Conservation (phyloP, 1,284 basidiomycete species). For the Schizophyllum amplum region DNA sequence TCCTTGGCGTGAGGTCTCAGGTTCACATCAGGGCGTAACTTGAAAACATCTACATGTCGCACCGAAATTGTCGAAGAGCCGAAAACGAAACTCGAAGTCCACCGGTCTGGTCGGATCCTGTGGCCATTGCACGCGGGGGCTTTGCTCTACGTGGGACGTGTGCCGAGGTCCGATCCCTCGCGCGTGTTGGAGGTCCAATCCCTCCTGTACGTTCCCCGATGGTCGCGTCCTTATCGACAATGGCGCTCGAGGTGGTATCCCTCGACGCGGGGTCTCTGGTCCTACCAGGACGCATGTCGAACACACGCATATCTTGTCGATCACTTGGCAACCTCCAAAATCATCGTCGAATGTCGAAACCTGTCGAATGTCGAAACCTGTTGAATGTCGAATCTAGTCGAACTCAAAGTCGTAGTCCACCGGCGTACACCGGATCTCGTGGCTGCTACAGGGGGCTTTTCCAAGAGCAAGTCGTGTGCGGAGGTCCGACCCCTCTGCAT, state of each 20-base stretch:
- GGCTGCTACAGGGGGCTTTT: too few relatives aligned
- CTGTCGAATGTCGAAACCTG: not conserved
- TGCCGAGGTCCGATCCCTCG: not conserved
- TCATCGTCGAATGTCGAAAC: not conserved
- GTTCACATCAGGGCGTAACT: too few relatives aligned
- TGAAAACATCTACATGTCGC: too few relatives aligned
- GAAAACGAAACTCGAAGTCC: too few relatives aligned
- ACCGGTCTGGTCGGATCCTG: not conserved
- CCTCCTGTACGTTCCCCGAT: not conserved
- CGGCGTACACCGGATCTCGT: not conserved
- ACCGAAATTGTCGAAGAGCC: too few relatives aligned
- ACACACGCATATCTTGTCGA: too few relatives aligned
- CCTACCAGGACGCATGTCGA: too few relatives aligned
- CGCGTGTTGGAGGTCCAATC: not conserved
- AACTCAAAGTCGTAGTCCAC: not conserved
- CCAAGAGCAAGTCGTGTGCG: too few relatives aligned
- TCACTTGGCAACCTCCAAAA: too few relatives aligned
- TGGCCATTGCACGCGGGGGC: not conserved
- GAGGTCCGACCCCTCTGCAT: too few relatives aligned
- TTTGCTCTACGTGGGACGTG: not conserved
- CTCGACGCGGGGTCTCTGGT: not conserved
- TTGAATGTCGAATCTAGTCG: not conserved
- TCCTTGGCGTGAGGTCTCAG: too few relatives aligned
- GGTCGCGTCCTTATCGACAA: not conserved
- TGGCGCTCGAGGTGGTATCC: not conserved